Evolutionary conservation across 306 rosid species (phyloP).

Genomic region (Prunus davidiana): DNA sequence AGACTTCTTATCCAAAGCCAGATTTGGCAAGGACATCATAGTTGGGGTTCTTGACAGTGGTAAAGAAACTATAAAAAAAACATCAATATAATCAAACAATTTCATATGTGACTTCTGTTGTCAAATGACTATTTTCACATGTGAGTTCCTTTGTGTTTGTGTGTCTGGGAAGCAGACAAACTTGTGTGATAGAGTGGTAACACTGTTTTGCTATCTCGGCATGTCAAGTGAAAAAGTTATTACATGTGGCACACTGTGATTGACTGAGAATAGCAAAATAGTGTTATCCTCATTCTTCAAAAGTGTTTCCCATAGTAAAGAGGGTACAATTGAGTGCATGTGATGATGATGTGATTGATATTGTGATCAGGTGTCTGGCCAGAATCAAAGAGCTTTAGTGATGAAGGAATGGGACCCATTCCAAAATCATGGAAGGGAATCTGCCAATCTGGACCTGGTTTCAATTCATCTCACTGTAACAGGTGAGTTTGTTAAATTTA

Average conservation of each 20-base stretch:
- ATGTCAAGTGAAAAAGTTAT: background rate
- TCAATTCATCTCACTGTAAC: conserved; percentile 58
- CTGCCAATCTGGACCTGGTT: conserved; percentile 65
- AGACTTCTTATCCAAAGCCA: conserved; percentile 49
- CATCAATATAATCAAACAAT: background rate
- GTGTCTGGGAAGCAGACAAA: background rate
- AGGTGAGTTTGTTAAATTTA: conserved; percentile 31
- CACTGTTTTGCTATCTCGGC: background rate
- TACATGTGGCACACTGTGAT: accelerated
- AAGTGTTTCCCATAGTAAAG: too few relatives aligned
- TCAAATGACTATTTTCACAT: background rate
- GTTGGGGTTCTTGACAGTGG: conserved; percentile 76
- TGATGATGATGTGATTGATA: background rate
- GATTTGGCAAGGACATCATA: conserved; percentile 54
- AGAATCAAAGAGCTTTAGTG: conserved; percentile 76
- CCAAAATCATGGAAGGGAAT: conserved; percentile 80
- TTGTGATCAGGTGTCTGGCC: conserved; percentile 74
- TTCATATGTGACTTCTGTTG: background rate
- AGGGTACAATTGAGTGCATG: background rate
- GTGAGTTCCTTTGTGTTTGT: background rate
- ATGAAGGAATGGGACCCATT: conserved; percentile 66
- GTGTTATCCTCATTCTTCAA: accelerated
- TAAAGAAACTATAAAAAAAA: conserved; percentile 5
- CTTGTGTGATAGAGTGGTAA: too few relatives aligned
- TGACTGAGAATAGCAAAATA: accelerated